Base-by-base conservation (phyloP, 805 yeast species). In the Saturnispora serradocipensis region DNA sequence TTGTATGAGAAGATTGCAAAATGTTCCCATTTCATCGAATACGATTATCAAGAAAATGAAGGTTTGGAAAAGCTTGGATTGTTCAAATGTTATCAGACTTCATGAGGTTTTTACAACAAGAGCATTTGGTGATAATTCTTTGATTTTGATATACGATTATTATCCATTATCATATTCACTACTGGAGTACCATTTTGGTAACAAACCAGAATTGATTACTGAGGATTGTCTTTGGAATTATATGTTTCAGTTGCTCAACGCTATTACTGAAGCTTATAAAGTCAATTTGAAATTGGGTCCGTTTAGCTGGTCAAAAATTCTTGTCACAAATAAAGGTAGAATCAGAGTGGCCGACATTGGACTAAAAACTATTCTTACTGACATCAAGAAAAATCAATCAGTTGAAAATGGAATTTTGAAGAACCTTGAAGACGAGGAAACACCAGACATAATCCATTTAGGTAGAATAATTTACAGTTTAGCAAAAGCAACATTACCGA, bases 91-190 rank as follows among this genome's bases (percentile, higher is more conserved):
- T 22, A 86, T 86, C 1, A 73, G 76, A 40, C 68, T 88, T 5
- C 76, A 78, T 43, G 97, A 90, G 63, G 88, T 93, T 6, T 91
- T 93, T 65, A 84, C 96, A 1, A 81, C 91, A 5, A 78, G 88
- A 52, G 84, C 88, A 5, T 93, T 93, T 70, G 91, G 88, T 43
- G 93, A 86, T 59, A 74, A 75, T 46, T 82, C 93, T 1, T 72
- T 93, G 52, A 76, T 88, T 42, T 71, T 89, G 43, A 84, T 86
- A 4, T 88, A 88, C 67, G 97, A 91, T 62, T 93, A 81, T 65
- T 86, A 77, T 65, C 97, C 99, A 24, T 72, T 80, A 54, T 76
- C 95, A 1, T 71, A 71, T 51, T 86, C 95, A 1, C 69, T 91
- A 46, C 70, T 73, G 52, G 96, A 88, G 54, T 73, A 75, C 18